Evolutionary conservation across 2,329 filamentous ascomycete species (phyloP).

Genomic region (Fusarium torulosum): DNA sequence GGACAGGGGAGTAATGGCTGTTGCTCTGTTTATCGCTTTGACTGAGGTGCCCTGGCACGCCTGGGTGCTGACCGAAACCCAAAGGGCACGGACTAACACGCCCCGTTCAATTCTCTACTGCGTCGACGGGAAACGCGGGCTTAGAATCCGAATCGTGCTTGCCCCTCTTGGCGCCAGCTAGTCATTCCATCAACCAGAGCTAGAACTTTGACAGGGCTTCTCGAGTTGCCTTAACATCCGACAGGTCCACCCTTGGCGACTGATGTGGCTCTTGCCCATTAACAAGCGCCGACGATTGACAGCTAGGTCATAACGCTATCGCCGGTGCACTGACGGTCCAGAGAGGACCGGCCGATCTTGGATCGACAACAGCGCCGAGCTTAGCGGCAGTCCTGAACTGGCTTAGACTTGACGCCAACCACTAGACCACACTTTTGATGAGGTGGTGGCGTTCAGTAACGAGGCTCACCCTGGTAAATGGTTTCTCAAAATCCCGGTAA

Average conservation of each 20-base stretch:
- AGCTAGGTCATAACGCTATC: slow-evolving; percentile 43
- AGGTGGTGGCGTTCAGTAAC: slow-evolving; percentile 27
- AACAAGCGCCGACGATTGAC: slow-evolving; percentile 45
- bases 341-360: slow-evolving; percentile 43
- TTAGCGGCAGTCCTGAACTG: slow-evolving; percentile 36
- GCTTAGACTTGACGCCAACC: slow-evolving; percentile 17
- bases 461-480: slow-evolving; percentile 26
- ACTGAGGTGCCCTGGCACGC: slow-evolving; percentile 2
- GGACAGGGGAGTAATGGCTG: slow-evolving; percentile 24
- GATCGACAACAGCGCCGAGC: slow-evolving; percentile 42
- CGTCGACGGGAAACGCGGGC: slow-evolving; percentile 4
- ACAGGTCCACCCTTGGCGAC: slow-evolving; percentile 29
- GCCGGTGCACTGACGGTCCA: slow-evolving; percentile 23
- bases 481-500: slow-evolving; percentile 35
- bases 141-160: slow-evolving; percentile 12
- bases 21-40: background rate
- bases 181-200: slow-evolving; percentile 35
- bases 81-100: slow-evolving; percentile 13
- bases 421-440: slow-evolving; percentile 16
- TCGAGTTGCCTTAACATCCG: slow-evolving; percentile 36
- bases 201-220: slow-evolving; percentile 48
- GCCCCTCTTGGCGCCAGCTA: slow-evolving; percentile 7
- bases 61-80: slow-evolving; percentile 6
- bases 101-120: slow-evolving; percentile 6
- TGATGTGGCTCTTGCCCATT: slow-evolving; percentile 37